These are phyloP conservation scores for Linanthus parryae DNA, from an alignment of 148 eudicot species.

Conservation along the genomic window DNA sequence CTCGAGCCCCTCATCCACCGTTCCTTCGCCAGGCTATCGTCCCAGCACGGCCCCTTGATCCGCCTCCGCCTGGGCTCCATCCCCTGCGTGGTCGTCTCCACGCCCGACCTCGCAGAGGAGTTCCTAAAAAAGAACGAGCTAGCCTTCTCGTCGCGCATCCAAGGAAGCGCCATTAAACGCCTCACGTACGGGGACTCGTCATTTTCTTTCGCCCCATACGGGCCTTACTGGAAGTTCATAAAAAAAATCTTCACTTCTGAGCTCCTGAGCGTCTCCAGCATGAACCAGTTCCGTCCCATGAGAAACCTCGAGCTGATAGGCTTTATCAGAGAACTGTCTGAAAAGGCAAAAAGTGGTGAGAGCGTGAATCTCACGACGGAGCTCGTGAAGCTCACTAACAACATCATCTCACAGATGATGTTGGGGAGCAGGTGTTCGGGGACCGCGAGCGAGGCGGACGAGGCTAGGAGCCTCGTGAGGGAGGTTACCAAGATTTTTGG, in stretches of 20 bases:
- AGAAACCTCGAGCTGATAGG: conserved; percentile 2
- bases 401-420: conserved; percentile 19
- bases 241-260: conserved; percentile 13
- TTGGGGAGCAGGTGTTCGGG: conserved; percentile 12
- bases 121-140: conserved; percentile 28
- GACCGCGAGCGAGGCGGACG: conserved; percentile 4
- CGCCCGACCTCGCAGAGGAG: conserved; percentile 25
- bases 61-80: conserved; percentile 24
- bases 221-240: conserved; percentile 19
- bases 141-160: conserved; percentile 7
- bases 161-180: conserved; percentile 4
- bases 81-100: conserved; percentile 22
- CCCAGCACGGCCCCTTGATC: conserved; percentile 20
- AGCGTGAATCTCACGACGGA: conserved; percentile 15
- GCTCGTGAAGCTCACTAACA: conserved; percentile 14
- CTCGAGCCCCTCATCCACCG: conserved; percentile 22
- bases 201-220: conserved; percentile 22
- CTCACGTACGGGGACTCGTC: conserved; percentile 11
- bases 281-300: conserved; percentile 11
- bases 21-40: conserved; percentile 21
- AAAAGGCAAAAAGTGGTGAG: conserved; percentile 7
- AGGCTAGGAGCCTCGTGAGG: conserved; percentile 10
- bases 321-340: background rate
- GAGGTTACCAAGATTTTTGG: conserved; percentile 15
- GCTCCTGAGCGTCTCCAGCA: conserved; percentile 13